phyloP scores from a whole-genome alignment of 805 yeast species.

The Metschnikowia peoriensis region DNA sequence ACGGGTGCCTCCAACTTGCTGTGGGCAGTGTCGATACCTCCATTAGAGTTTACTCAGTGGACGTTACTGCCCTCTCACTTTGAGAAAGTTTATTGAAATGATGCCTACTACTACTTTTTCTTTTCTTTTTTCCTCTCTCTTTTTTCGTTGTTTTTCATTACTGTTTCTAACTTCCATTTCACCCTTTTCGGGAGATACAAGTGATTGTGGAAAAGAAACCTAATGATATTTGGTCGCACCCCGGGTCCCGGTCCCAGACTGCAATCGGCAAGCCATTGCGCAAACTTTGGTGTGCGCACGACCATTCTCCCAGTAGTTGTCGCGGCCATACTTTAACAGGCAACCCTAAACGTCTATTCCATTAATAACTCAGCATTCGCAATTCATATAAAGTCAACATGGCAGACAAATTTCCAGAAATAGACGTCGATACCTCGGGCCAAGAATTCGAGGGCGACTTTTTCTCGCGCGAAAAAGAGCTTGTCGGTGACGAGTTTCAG shows the following conservation, averaged over 20 bases:
- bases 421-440: conserved; percentile 35
- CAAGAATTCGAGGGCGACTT: conserved; percentile 51
- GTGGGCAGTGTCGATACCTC: conserved; percentile 69
- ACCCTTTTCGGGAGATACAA: too few species aligned
- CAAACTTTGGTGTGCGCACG: conserved; percentile 7
- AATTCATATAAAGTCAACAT: conserved; percentile 25
- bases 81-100: neutral
- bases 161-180: too few species aligned
- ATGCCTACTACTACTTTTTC: neutral
- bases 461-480: conserved; percentile 64
- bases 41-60: conserved; percentile 39
- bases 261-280: neutral
- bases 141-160: too few species aligned
- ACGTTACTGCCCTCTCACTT: neutral
- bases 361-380: neutral
- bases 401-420: conserved; percentile 78
- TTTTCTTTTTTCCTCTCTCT: neutral
- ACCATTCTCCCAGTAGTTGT: neutral
- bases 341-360: neutral
- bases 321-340: too few species aligned
- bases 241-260: too few species aligned
- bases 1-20: conserved; percentile 39
- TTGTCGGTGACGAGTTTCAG: conserved; percentile 68
- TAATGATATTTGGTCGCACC: too few species aligned
- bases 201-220: too few species aligned